These are phyloP conservation scores for Drechmeria coniospora DNA, from an alignment of 2,329 filamentous ascomycete species.

Conservation along the genomic window DNA sequence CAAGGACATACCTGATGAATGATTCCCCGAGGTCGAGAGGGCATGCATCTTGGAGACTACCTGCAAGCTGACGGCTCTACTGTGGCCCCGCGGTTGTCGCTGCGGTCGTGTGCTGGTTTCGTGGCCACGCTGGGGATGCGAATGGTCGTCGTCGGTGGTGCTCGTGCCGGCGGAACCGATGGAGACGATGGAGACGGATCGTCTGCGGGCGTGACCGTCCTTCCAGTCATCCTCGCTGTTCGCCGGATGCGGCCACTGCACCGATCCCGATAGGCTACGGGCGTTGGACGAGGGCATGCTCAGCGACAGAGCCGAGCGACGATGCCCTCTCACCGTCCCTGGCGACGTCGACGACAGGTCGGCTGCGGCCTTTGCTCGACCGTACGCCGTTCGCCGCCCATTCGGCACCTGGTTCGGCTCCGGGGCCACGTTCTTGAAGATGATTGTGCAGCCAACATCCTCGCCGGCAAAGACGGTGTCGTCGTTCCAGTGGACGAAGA, in stretches of 20 bases:
- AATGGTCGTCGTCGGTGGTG: slow-evolving; percentile 31
- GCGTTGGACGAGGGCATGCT: slow-evolving; percentile 32
- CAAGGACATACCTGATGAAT: slow-evolving; percentile 21
- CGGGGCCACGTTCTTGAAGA: slow-evolving; percentile 72
- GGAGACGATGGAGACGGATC: slow-evolving; percentile 71
- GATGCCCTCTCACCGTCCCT: slow-evolving; percentile 38
- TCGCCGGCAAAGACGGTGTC: slow-evolving; percentile 93
- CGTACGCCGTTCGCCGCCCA: slow-evolving; percentile 9
- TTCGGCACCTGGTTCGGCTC: slow-evolving; percentile 19
- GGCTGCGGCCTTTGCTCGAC: slow-evolving; percentile 24
- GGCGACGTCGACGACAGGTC: slow-evolving; percentile 30
- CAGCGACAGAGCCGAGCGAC: slow-evolving; percentile 48
- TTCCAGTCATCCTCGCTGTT: slow-evolving; percentile 14
- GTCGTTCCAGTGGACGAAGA: slow-evolving; percentile 90
- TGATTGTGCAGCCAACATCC: slow-evolving; percentile 88
- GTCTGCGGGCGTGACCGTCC: slow-evolving; percentile 47
- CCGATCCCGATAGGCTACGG: slow-evolving; percentile 28
- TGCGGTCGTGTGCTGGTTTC: slow-evolving; percentile 26
- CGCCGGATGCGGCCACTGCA: slow-evolving; percentile 28
- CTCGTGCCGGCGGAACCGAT: slow-evolving; percentile 48
- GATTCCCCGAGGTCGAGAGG: slow-evolving; percentile 26
- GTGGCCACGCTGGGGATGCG: slow-evolving; percentile 24
- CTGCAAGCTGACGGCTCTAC: slow-evolving; percentile 68
- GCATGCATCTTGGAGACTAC: slow-evolving; percentile 27
- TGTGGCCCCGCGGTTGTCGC: slow-evolving; percentile 49